Base-by-base conservation (phyloP, 148 eudicot genomes). In the Chenopodium berlandieri region DNA sequence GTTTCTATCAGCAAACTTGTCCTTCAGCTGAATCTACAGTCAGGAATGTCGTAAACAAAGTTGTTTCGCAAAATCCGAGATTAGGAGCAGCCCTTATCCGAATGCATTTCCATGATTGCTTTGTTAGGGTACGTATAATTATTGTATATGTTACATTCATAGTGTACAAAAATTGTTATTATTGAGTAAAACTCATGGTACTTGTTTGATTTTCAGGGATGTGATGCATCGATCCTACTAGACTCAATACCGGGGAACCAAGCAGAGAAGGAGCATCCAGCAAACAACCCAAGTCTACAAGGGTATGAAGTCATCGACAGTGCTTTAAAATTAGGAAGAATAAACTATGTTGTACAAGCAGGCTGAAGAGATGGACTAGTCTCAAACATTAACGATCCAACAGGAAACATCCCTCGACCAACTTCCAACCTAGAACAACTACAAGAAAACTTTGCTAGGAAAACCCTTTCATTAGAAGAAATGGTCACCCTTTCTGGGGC, bases 171-270 rank as follows among this genome's bases (percentile, higher is more conserved):
- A 54, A 2, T 54, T 54, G 13, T 13, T 16, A 54, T 54, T 17
- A 54, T 54, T 14, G 20, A 54, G 60, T 54, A 13, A 2, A 20
- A 22, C 65, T 22, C 10, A 62, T 62, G 66, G 7, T 40, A 40
- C 5, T n/a, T 62, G 11, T 23, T 30, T 79, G 16, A 8, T 52
- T 73, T 74, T 3, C 75, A 88, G 90, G 90, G 90, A 13, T 88
- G 90, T 85, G 90, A 88, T 85, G 88, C 83, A 48, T 88, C 90
- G 1, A 37, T 88, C 9, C 83, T 88, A 5, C 82, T 88, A 4
- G 83, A 88, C 75, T 79, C 88, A 17, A 79, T 85, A 1, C 85
- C 86, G 1, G 72, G 69, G 3, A 79, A 76, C 48, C 84, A 56
- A 27, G 82, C 82, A 12, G 90, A 88, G 78, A 85, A 83, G 44